Evolutionary conservation across 768 basidiomycete genomes (phyloP).

Genomic region (Aureoboletus auriporus): DNA sequence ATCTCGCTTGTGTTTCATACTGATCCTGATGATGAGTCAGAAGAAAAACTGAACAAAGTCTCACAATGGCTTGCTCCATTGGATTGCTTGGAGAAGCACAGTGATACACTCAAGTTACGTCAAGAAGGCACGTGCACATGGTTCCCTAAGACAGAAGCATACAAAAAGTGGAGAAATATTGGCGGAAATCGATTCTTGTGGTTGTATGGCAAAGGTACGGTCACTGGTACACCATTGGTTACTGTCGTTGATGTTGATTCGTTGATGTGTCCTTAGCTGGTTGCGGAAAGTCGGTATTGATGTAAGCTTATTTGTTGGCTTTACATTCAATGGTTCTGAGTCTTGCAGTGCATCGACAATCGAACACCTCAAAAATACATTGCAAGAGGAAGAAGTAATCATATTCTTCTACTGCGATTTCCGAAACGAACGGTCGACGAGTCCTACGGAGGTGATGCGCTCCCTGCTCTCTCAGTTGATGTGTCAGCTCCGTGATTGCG

Average conservation of each 20-base stretch:
- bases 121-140: no score
- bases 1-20: not conserved
- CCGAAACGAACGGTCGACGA: slow-evolving; percentile 1
- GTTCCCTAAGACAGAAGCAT: not conserved
- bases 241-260: no score
- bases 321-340: no score
- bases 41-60: not conserved
- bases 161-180: slow-evolving; percentile 1
- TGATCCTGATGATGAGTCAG: not conserved
- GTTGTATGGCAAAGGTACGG: no score
- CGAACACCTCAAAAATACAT: not conserved
- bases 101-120: not conserved
- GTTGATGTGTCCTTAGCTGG: no score
- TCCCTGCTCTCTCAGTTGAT: slow-evolving; percentile 2
- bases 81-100: not conserved
- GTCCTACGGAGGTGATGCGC: slow-evolving; percentile 1
- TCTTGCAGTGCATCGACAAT: no score
- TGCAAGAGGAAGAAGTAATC: not conserved
- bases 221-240: no score
- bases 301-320: no score
- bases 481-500: not conserved
- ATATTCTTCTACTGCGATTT: slow-evolving; percentile 4
- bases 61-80: slow-evolving; percentile 1
- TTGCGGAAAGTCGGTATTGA: no score
- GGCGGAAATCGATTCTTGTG: not conserved